Percentiles rank a stretch among this genome's conserved stretches.
Conservation (phyloP, 805 yeast genomes). For the Ogataea allantospora region DNA sequence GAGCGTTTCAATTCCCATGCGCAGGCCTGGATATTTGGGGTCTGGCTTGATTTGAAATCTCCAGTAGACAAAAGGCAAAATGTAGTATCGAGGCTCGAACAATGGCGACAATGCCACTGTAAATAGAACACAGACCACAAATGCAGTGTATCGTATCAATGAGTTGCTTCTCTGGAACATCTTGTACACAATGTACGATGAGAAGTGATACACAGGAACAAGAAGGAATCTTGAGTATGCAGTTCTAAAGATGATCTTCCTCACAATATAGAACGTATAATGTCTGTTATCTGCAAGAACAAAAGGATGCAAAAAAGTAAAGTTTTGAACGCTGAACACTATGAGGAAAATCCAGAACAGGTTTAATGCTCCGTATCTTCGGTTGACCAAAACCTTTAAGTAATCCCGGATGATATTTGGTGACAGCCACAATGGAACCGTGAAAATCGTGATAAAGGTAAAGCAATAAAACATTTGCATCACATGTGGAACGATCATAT, state of each 20-base stretch:
- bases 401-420: conserved; percentile 41
- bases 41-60: conserved; percentile 54
- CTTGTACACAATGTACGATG: conserved; percentile 27
- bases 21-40: conserved; percentile 30
- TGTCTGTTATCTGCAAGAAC: conserved; percentile 93
- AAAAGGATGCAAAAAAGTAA: conserved; percentile 84
- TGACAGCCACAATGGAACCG: conserved; percentile 74
- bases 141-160: conserved; percentile 47
- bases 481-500: conserved; percentile 64
- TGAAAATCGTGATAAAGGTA: conserved; percentile 59
- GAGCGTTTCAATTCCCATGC: conserved; percentile 52
- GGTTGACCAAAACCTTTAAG: conserved; percentile 31
- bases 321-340: conserved; percentile 48
- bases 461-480: conserved; percentile 82
- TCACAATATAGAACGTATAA: conserved; percentile 83
- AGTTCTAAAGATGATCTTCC: conserved; percentile 53
- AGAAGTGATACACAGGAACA: conserved; percentile 71
- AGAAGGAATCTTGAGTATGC: conserved; percentile 48
- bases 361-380: conserved; percentile 20
- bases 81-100: conserved; percentile 91
- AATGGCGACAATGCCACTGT: conserved; percentile 87
- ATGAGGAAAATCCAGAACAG: conserved; percentile 33
- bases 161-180: conserved; percentile 21
- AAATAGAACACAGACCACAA: conserved; percentile 47
- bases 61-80: conserved; percentile 76